Base-by-base conservation (phyloP, 2,329 filamentous ascomycete genomes). In the Nemania sp. region DNA sequence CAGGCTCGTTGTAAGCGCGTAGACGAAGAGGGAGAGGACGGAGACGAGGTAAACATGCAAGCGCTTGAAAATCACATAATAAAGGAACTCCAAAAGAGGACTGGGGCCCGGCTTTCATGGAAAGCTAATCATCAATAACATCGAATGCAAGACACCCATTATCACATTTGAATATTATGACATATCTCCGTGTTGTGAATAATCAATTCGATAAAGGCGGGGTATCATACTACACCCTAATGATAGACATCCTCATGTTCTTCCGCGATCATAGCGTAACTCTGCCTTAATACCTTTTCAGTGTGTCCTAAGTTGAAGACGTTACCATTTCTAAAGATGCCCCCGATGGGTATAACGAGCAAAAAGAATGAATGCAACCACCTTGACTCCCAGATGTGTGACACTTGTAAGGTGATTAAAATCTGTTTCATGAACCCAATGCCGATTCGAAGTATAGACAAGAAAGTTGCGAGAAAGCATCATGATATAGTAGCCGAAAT, bases 361-460 rank as follows among this genome's bases (percentile, higher is more conserved):
- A 22, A 47, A 11, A 54, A 26, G 41, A 65, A 55, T 57, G 61
- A 68, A 68, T 68, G 66, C 66, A 57, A 29, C 49, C 43, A 43
- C 62, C 52, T 45, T 54, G 22, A 54, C 51, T 54, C 67, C 49
- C 27, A 8, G 18, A 22, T 11, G 20, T 32, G n/a, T 22, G n/a
- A 58, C 55, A 60, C 26, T 55, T 59, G 54, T 35, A 60, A 41
- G 13, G 54, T 26, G 43, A 51, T 55, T 20, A 43, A 62, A 11
- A 26, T 47, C 11, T 22, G 22, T 52, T 11, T 13, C 1, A 27
- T 27, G 53, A 27, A 35, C 24, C n/a, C 1, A 41, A 53, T 10
- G 24, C 52, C 3, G 1, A 11, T 51, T 20, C 18, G 51, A 62
- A 68, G 43, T 56, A 64, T 56, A 54, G 35, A 65, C 54, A 62